phyloP scores from a whole-genome alignment of 305 asterid species.

The Ajuga reptans region DNA sequence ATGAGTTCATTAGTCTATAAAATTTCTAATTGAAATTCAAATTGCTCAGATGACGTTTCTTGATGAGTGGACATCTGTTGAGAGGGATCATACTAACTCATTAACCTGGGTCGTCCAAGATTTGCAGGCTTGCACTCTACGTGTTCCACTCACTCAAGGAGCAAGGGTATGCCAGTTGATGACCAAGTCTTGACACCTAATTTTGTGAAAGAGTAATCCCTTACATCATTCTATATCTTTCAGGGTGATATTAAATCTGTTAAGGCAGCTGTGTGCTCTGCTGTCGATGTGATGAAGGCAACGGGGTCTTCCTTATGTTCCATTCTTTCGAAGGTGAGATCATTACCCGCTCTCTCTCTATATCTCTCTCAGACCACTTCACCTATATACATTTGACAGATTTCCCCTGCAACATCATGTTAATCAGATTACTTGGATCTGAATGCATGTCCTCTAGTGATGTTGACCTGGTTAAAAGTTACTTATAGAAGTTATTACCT shows the following conservation, averaged over 20 bases:
- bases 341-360: not conserved
- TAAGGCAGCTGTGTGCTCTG: conserved; percentile 68
- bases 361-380: not conserved
- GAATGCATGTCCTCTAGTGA: not conserved
- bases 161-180: conserved; percentile 57
- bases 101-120: conserved; percentile 55
- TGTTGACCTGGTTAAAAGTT: not conserved
- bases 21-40: conserved; percentile 14
- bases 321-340: conserved; percentile 47
- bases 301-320: conserved; percentile 62
- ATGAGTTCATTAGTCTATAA: not conserved
- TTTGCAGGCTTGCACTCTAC: conserved; percentile 71
- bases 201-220: conserved; percentile 5
- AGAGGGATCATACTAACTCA: conserved; percentile 57
- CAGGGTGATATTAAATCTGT: conserved; percentile 65
- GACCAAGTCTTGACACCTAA: conserved; percentile 6
- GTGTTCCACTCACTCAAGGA: conserved; percentile 71
- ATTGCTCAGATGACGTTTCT: conserved; percentile 50
- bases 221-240: conserved; percentile 19
- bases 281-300: conserved; percentile 72
- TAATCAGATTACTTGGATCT: not conserved
- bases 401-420: not conserved
- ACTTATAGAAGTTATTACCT: not conserved
- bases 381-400: not conserved
- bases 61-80: conserved; percentile 68